These are phyloP conservation scores for Penicillium occitanis DNA, from an alignment of 2,329 filamentous ascomycete species.

Conservation along the genomic window DNA sequence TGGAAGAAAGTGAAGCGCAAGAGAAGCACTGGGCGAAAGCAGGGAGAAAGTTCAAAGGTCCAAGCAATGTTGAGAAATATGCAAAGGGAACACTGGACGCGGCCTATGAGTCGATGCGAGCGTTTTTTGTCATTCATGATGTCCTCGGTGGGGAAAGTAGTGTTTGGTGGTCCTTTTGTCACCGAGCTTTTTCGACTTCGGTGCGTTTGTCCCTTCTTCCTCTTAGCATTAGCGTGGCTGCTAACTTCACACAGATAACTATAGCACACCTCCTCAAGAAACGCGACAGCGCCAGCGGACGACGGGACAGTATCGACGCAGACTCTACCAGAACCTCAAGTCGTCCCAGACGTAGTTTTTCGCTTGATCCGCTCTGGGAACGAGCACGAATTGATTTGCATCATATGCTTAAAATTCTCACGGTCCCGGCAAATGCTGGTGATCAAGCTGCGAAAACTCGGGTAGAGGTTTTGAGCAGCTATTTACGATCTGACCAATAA, in stretches of 20 bases:
- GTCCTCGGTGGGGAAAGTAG: constrained; percentile 20
- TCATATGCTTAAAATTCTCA: constrained; percentile 19
- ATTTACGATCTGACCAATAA: constrained; percentile 9
- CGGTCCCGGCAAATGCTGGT: constrained; percentile 8
- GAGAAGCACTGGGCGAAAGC: neutral
- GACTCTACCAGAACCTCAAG: neutral
- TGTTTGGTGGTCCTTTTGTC: constrained; percentile 22
- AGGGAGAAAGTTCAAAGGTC: neutral
- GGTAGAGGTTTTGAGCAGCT: constrained; percentile 20
- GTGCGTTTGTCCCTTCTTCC: constrained; percentile 2
- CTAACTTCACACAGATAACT: constrained; percentile 13
- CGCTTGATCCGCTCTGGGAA: constrained; percentile 17
- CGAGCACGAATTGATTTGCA: constrained; percentile 17
- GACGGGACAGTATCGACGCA: neutral
- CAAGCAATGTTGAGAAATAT: constrained; percentile 14
- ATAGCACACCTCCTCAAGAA: constrained; percentile 18
- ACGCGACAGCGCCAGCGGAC: neutral
- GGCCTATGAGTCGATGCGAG: constrained; percentile 19
- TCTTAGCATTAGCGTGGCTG: neutral
- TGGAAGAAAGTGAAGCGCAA: constrained; percentile 17
- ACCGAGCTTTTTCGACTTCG: constrained; percentile 21
- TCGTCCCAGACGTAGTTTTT: neutral
- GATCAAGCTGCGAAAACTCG: constrained; percentile 19
- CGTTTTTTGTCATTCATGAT: constrained; percentile 19
- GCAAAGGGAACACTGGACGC: constrained; percentile 16